phyloP scores from a whole-genome alignment of 129 eudicot species.

The Artemisia tridentata region DNA sequence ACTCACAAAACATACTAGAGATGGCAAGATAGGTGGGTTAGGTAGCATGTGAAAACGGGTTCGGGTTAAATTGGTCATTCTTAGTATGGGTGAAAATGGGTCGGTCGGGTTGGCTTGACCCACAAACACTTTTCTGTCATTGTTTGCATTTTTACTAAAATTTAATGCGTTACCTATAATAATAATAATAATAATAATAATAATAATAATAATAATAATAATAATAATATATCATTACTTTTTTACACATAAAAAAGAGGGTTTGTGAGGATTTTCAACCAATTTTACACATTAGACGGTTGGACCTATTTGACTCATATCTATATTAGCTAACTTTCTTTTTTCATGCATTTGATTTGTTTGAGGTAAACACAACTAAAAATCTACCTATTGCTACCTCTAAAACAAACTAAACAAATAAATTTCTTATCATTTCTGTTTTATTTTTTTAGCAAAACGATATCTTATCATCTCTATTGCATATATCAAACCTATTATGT shows the following conservation, averaged over 20 bases:
- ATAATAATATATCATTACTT: no score
- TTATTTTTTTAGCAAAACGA: background rate
- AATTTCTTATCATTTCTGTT: background rate
- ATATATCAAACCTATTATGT: background rate
- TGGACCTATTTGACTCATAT: background rate
- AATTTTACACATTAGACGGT: background rate
- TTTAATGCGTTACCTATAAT: background rate
- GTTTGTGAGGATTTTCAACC: no score
- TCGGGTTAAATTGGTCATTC: background rate
- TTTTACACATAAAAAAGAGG: no score
- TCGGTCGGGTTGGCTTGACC: background rate
- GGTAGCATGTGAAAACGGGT: background rate
- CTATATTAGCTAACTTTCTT: background rate
- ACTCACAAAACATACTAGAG: background rate
- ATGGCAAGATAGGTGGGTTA: background rate
- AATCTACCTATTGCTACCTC: background rate
- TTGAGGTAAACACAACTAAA: background rate
- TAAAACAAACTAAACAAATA: constrained; percentile 6
- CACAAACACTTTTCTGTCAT: background rate
- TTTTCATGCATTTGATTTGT: no score
- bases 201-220: background rate
- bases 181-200: no score
- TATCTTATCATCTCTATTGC: background rate
- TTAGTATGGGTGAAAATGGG: background rate
- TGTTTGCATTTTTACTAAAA: background rate